Base-by-base conservation (phyloP, 1,284 basidiomycete species). In the Pseudozyma hubeiensis region DNA sequence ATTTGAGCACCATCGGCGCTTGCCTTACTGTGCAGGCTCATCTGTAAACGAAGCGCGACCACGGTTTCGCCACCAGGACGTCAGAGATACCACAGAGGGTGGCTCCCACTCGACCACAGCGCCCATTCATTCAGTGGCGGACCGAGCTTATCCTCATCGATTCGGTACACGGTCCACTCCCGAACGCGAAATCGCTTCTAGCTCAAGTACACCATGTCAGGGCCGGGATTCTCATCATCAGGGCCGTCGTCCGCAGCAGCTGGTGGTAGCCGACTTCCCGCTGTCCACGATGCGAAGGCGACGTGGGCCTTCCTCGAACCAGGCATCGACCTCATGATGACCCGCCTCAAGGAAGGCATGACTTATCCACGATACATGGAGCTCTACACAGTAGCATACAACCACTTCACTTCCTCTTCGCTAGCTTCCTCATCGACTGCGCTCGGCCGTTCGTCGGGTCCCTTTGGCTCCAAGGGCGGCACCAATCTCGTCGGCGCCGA, bases 401-500 rank as follows among this genome's bases (percentile, higher is more conserved):
- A 98, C 86, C 97, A 95, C 84, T 97, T 95, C 85, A 97, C 93
- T 24, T 92, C 90, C 29, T 92, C 90, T n/a, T 90, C 91, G 82
- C 91, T 93, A 89, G 90, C 80, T 58, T 67, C 67, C 17, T 58
- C 58, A 13, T 53, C 63, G 14, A 61, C 54, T n/a, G 53, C 45
- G 14, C 74, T 76, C 16, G 72, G 77, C 54, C 61, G 66, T n/a
- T 61, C 76, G 16, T 34, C 55, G 29, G 53, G 64, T 11, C 56
- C 64, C 0, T 68, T 74, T 13, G 71, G 71, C 49, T 74, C 71
- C 19, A 59, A 65, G 24, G 64, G 60, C 1, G 94, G 95, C 69
- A 94, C 95, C 59, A 95, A 94, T 86, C 87, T 97, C 77, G 94
- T 97, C 88, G 95, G 95, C 59, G 91, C 93, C 30, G 94, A 97